A percentile compares a stretch with the other conserved stretches of the same genome.
phyloP scores from a whole-genome alignment of 768 basidiomycete genomes.

The Phallus indusiatus region DNA sequence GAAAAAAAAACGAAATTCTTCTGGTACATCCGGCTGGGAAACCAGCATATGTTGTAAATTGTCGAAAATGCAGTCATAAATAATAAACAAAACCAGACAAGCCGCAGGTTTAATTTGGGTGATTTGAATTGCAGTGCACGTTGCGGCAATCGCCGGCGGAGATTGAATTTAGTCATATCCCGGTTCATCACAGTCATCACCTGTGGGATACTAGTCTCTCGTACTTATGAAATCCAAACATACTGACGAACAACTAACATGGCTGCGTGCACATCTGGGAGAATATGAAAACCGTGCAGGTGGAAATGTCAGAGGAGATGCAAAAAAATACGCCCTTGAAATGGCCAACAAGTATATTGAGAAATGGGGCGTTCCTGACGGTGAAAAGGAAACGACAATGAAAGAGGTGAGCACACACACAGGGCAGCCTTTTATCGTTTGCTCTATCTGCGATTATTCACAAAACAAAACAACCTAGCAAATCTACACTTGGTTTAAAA shows the following conservation, averaged over 20 bases:
- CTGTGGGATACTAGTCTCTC: neutral
- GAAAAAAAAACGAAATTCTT: too few relatives aligned
- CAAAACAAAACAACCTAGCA: conserved; percentile 28
- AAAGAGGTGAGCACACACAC: conserved; percentile 39
- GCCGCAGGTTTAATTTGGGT: too few relatives aligned
- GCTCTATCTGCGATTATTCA: conserved; percentile 11
- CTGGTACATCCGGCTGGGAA: too few relatives aligned
- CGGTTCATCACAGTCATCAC: conserved; percentile 9
- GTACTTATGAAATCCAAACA: conserved; percentile 20
- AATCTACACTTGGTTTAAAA: conserved; percentile 71
- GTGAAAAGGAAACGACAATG: conserved; percentile 51
- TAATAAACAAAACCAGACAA: too few relatives aligned
- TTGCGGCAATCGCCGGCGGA: neutral
- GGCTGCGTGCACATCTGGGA: conserved; percentile 41
- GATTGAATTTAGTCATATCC: conserved; percentile 2
- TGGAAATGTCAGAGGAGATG: conserved; percentile 54
- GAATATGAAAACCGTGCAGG: conserved; percentile 54
- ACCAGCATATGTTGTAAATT: too few relatives aligned
- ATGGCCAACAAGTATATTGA: conserved; percentile 51
- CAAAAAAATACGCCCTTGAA: conserved; percentile 60
- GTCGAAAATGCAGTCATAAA: too few relatives aligned
- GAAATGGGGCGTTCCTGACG: conserved; percentile 49
- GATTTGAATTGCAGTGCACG: too few relatives aligned
- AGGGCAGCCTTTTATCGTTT: neutral
- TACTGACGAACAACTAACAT: conserved; percentile 52